Base-by-base conservation (phyloP, 2,329 filamentous ascomycete species). In the Aureobasidium mangrovei region DNA sequence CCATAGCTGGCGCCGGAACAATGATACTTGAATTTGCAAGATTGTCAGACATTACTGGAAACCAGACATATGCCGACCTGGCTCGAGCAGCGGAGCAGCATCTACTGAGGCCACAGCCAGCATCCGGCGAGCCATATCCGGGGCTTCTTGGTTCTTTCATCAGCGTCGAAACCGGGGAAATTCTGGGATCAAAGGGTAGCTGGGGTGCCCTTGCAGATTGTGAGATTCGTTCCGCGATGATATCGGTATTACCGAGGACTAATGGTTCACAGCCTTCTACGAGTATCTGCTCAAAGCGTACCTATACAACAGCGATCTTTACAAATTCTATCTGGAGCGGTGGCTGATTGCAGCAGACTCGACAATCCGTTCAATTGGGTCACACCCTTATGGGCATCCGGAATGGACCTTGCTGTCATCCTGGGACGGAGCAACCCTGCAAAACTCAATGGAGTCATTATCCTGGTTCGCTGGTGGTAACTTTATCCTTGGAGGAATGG, bases 221-320 rank as follows among this genome's bases (percentile, higher is more conserved):
- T 60, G 44, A 45, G 58, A 32, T 33, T 8, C 46, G 7, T 8
- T 51, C 7, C 41, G 52, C 4, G 29, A 35, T 38, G 18, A 36
- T 12, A 12, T 42, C 3, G 4, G 18, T 4, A 26, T 7, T 10
- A 45, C 9, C 49, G 31, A 6, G 7, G 7, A 38, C 58, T 60
- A 46, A 61, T 42, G 7, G n/a, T 4, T 8, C 29, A 31, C n/a
- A 62, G 59, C 60, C 2, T 65, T 63, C 35, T 68, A 68, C 56
- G 64, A 69, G 48, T 68, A 68, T 41, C 59, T 67, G 2, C 56
- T 68, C 41, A 69, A 69, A 56, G 65, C 64, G 31, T 67, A 67
- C 45, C 58, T 64, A 31, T 67, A 69, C 57, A 61, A 69, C 40
- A 60, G 58, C 4, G 49, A 57, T 3, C 56, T 55, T 6, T 69